Base-by-base conservation (phyloP, 208 protist species). In the Willaertia magna region DNA sequence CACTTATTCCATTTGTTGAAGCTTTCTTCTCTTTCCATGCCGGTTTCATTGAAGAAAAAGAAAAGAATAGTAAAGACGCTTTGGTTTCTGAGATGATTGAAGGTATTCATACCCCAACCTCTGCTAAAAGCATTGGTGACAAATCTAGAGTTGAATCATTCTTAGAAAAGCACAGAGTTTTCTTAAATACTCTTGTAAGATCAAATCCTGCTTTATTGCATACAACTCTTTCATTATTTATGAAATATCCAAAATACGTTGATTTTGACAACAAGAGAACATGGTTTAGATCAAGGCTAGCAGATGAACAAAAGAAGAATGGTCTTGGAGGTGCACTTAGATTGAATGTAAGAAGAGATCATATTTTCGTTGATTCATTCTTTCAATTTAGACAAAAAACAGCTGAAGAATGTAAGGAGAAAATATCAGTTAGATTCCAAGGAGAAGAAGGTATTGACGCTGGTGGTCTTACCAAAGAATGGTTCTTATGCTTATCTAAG, bases 401-500 rank as follows among this genome's bases (percentile, higher is more conserved):
- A 16, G n/a, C 46, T 30, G 40, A 87, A 34, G 90, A 96, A 26
- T 83, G 97, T 20, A 94, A 93, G 89, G 96, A 95, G 84, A 92
- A 90, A 79, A 81, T 98, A 20, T 94, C 95, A 76, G 90, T 98
- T 40, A 82, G 91, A 40, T 98, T 98, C 86, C 82, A 90, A 11
- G 92, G 91, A 30, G 95, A 97, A 85, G 94, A 97, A 74, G 97
- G 95, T 59, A 90, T 98, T 51, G 97, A 98, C 86, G 94, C 96
- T 81, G 97, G 97, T 20, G 97, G 97, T 34, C 85, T 98, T 22
- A 88, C 91, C 76, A 98, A 97, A 88, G 97, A 98, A 87, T 98
- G 98, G 85, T 98, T 98, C 86, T 93, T 97, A 87, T 87, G 98
- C 0, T 85, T 98, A 26, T 85, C 95, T 22, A 49, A 88, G 12